Evolutionary conservation across 805 yeast genomes (phyloP), one percentile per base, ranked within the genome.

Genomic region (Candida parachauliodes): DNA sequence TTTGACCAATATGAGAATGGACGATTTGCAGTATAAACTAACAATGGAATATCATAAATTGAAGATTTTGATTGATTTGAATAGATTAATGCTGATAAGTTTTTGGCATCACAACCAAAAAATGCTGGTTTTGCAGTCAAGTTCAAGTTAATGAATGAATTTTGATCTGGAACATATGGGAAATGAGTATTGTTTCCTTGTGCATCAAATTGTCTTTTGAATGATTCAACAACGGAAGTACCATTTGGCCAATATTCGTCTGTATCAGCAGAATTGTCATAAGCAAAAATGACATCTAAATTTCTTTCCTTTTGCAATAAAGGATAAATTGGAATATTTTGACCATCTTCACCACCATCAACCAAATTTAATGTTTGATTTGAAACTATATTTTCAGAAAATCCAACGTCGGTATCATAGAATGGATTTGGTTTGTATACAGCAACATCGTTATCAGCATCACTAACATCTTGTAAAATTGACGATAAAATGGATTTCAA

Each of bases 31-130:
- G 78, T 68, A 54, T 83, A 86, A 17, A 88, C 77, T 26, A 88
- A 72, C 41, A 87, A 67, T 2, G 95, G 95, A 5, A 60, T 40
- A 27, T 58, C 65, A 28, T 25, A 37, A 10, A 36, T 15, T 5
- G 14, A 26, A 10, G 35, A 16, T 3, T 11, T 47, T 45, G 31
- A 55, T 54, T 11, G 54, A 37, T 23, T 47, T 40, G 15, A 34
- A 30, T 25, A 51, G 47, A 4, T 41, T 50, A 82, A 65, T n/a
- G 60, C 65, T 3, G 87, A 77, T 52, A 81, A 62, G 51, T 81
- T 81, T 1, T 61, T 48, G 3, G 86, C 70, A 52, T 84, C 72
- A 60, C 96, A 87, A 21, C 96, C 96, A 59, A 88, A 88, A 62
- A 88, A 87, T 1, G 80, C 72, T 32, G 95, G 95, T 42, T 62